Conservation (phyloP, 305 asterid genomes). For the Andrographis paniculata region DNA sequence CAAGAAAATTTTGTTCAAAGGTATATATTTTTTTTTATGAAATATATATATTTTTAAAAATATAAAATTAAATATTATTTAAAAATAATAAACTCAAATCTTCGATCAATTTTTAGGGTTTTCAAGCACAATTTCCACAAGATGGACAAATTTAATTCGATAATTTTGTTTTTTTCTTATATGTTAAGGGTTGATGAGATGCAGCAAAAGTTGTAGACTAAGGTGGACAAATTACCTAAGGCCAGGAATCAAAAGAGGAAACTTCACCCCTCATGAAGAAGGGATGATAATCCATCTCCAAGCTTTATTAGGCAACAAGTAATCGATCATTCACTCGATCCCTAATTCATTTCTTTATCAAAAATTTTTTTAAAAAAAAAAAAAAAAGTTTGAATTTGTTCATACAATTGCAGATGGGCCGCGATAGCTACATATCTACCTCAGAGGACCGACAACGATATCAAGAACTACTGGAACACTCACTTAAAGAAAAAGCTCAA, state of each 20-base stretch:
- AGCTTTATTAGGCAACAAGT: slow-evolving; percentile 94
- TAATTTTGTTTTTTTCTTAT: neutral
- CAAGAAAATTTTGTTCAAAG: too few species aligned
- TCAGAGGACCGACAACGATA: slow-evolving; percentile 89
- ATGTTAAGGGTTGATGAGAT: slow-evolving; percentile 74
- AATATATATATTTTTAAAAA: too few species aligned
- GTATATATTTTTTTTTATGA: too few species aligned
- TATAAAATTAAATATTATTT: too few species aligned
- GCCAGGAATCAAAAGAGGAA: slow-evolving; percentile 97
- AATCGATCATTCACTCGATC: neutral
- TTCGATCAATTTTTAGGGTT: too few species aligned
- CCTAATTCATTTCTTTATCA: neutral
- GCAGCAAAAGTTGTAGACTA: slow-evolving; percentile 97
- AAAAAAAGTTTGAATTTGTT: too few species aligned
- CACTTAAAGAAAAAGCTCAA: slow-evolving; percentile 88
- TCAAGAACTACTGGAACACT: slow-evolving; percentile 95
- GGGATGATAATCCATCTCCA: slow-evolving; percentile 97
- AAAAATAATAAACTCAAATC: too few species aligned
- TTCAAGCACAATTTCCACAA: too few species aligned
- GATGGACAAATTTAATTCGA: too few species aligned
- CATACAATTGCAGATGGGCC: too few species aligned
- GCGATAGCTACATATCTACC: slow-evolving; percentile 96
- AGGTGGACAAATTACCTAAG: slow-evolving; percentile 93
- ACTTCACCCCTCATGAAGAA: slow-evolving; percentile 93
- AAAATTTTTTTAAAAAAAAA: neutral